Percentiles rank a stretch among this genome's conserved stretches.
These are phyloP conservation scores for Phytophthora sp. DNA, from an alignment of 352 stramenopile genomes.

Conservation along the genomic window DNA sequence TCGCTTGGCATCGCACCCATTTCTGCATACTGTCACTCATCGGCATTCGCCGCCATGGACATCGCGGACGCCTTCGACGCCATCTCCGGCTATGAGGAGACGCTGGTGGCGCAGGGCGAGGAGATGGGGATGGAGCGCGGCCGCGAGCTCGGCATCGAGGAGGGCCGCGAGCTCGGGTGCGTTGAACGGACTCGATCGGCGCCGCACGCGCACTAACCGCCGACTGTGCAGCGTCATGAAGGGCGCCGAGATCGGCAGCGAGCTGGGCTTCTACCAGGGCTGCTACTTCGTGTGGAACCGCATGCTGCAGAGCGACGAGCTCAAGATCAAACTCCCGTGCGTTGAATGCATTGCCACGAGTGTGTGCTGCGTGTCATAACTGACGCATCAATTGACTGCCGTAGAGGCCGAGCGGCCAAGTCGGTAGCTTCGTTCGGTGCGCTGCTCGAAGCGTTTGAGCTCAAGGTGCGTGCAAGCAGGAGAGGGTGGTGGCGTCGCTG, in stretches of 20 bases:
- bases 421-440: slow-evolving; percentile 62
- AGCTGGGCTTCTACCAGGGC: slow-evolving; percentile 84
- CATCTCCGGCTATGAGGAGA: slow-evolving; percentile 75
- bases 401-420: slow-evolving; percentile 60
- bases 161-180: slow-evolving; percentile 78
- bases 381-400: slow-evolving; percentile 3
- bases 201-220: neutral
- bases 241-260: slow-evolving; percentile 81
- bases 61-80: slow-evolving; percentile 77
- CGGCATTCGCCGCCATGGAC: slow-evolving; percentile 44
- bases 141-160: slow-evolving; percentile 64
- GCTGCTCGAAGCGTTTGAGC: slow-evolving; percentile 60
- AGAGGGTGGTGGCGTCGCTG: neutral
- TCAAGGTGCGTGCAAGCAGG: slow-evolving; percentile 52
- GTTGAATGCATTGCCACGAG: slow-evolving; percentile 1
- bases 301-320: slow-evolving; percentile 52
- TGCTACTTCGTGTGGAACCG: slow-evolving; percentile 74
- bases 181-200: slow-evolving; percentile 4
- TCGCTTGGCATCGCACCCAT: slow-evolving; percentile 13
- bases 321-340: slow-evolving; percentile 53
- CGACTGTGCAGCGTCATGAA: slow-evolving; percentile 62
- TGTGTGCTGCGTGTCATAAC: neutral
- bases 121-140: slow-evolving; percentile 63
- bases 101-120: slow-evolving; percentile 71
- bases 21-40: neutral